Base-by-base conservation (phyloP, 768 basidiomycete species). In the Myochromella boudieri region DNA sequence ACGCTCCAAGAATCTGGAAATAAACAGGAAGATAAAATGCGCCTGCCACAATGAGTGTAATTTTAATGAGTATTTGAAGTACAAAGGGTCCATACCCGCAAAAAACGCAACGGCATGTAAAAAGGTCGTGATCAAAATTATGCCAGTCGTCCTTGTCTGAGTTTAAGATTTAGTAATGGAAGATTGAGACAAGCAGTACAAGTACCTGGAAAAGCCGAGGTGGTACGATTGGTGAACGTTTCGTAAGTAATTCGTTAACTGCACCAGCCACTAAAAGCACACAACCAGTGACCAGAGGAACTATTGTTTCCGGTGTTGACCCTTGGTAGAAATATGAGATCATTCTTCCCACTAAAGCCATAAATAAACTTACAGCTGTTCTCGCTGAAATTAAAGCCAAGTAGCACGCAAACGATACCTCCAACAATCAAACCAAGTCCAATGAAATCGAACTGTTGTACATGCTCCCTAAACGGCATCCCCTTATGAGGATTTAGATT, bases 401-500 rank as follows among this genome's bases (percentile, higher is more conserved):
- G 63, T 8, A 91, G 71, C 12, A 91, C 51, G 48, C 78, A 78
- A 10, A 88, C 68, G n/a, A 89, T 74, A 2, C 87, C 86, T 6
- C 58, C 67, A 26, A 89, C 75, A 20, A 91, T 74, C 17, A 87
- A 68, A 24, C 68, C 27, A 8, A 91, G 71, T 6, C 89, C 89
- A 9, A 82, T 26, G 51, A 88, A 87, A 62, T 91, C 89, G 50
- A 91, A 87, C 40, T 84, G 79, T 6, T 59, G 53, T n/a, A 78
- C 53, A 59, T 91, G 83, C 45, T 86, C 64, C 11, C 65, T 68
- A 36, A 87, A 62, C 0, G 83, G 69, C 44, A 74, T 77, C 6
- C 77, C 76, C 45, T 80, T 71, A 45, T 80, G 85, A 1, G 89
- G 87, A 55, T 91, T 90, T n/a, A 91, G 70, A 54, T 89, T 85